Evolutionary conservation across 2,329 filamentous ascomycete genomes (phyloP), one percentile per base, ranked within the genome.

Genomic region (Sarocladium strictum): DNA sequence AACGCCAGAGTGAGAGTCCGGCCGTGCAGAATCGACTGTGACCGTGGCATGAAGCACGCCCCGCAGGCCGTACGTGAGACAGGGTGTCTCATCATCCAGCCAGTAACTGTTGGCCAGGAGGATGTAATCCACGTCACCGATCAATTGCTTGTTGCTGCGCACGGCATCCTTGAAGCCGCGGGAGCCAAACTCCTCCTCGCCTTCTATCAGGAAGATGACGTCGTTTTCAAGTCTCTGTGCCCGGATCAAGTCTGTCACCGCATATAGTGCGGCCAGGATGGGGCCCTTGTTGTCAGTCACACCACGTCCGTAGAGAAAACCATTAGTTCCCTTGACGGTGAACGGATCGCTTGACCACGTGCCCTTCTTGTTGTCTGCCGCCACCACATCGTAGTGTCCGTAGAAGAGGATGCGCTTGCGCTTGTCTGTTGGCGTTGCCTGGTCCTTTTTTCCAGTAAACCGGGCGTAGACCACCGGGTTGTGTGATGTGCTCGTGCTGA

Each of bases 221-320:
- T 99, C 92, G 37, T 91, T 91, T 53, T 87, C 86, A 1, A 99
- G 78, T 17, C 83, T 79, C 62, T 96, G 90, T n/a, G 88, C 84
- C 59, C 93, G 86, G 59, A 89, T 84, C 3, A 99, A 75, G 63
- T 97, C 93, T 0, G 93, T 90, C 1, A 95, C 93, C 0, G 93
- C 94, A 65, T 95, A 97, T 0, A 99, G 79, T 1, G 94, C 94
- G 1, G 95, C 93, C 64, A 99, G 83, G 57, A 97, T 90, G 0
- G 94, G 94, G 0, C 95, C 94, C 69, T 99, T 99, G 73, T 99
- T 97, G 69, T 99, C 94, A 49, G 91, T 95, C 14, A 95, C 89
- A n/a, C 94, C 94, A 62, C 94, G 88, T 2, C 94, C 94, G 60
- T 99, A 97, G 1, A 97, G 76, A 67, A 93, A 97, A 0, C 94